Conservation (phyloP, 139 green algal species). For the Coccomyxa sp. region DNA sequence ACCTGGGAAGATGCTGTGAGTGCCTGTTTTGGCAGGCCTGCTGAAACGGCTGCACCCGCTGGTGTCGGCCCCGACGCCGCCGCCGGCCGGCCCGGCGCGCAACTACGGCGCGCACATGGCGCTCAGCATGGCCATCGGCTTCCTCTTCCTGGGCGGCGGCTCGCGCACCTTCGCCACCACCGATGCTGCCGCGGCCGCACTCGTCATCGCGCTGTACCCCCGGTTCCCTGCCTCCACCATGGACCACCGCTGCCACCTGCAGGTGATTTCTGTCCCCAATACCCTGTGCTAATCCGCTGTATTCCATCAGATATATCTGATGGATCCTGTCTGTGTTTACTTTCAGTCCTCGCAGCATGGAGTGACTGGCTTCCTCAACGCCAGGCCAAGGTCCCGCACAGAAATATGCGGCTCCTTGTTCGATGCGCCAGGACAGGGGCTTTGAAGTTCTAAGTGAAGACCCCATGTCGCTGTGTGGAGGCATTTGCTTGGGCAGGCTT, state of each 20-base stretch:
- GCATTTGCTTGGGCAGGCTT: too few species aligned
- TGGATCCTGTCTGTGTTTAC: background rate
- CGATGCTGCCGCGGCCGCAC: constrained; percentile 68
- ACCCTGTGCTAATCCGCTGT: too few species aligned
- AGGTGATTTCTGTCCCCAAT: constrained; percentile 44
- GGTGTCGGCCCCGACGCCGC: constrained; percentile 3
- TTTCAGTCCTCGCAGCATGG: background rate
- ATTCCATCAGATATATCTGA: background rate
- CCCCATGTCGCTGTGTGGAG: too few species aligned
- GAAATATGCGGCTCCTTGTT: too few species aligned
- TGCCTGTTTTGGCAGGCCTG: constrained; percentile 33
- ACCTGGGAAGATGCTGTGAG: too few species aligned
- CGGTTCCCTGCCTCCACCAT: constrained; percentile 59
- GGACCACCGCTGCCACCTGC: constrained; percentile 90
- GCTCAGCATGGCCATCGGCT: constrained; percentile 76
- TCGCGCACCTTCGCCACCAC: constrained; percentile 67
- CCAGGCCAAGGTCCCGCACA: background rate
- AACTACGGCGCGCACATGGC: constrained; percentile 84
- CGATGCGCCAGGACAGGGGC: too few species aligned
- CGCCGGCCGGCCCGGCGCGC: constrained; percentile 20
- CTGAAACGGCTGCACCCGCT: constrained; percentile 34
- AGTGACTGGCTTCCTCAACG: background rate
- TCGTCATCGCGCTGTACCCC: constrained; percentile 89
- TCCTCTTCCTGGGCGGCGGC: constrained; percentile 88
- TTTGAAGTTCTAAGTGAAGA: too few species aligned